Evolutionary conservation across 2,329 filamentous ascomycete species (phyloP).

Genomic region (Clonostachys rhizophaga): DNA sequence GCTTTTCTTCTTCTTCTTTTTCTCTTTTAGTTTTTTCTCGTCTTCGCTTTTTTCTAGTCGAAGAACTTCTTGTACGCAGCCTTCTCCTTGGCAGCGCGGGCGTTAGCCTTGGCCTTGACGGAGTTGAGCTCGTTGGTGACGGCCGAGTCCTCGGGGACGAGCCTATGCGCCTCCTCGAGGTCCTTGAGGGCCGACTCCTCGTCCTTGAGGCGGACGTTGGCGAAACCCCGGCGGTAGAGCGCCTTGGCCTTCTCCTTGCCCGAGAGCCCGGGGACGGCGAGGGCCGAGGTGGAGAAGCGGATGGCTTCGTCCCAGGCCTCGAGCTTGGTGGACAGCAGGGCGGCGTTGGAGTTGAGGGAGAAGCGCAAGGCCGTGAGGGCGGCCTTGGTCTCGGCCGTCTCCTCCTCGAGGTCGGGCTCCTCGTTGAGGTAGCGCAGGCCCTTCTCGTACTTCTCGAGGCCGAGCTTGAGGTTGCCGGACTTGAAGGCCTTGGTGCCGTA

Average conservation of each 20-base stretch:
- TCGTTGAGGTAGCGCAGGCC: constrained; percentile 84
- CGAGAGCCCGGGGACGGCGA: constrained; percentile 60
- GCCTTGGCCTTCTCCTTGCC: constrained; percentile 86
- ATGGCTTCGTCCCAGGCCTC: constrained; percentile 65
- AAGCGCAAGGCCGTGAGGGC: constrained; percentile 74
- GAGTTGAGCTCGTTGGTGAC: constrained; percentile 69
- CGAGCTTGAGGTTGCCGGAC: constrained; percentile 62
- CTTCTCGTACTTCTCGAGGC: constrained; percentile 91
- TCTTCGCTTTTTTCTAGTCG: constrained; percentile 22
- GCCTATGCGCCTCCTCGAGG: constrained; percentile 68
- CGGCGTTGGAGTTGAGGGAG: constrained; percentile 82
- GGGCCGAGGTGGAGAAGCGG: constrained; percentile 66
- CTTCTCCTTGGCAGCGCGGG: constrained; percentile 81
- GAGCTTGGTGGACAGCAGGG: constrained; percentile 81
- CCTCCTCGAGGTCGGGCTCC: constrained; percentile 70
- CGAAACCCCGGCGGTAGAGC: constrained; percentile 75
- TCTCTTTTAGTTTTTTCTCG: not conserved
- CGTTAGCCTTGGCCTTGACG: constrained; percentile 74
- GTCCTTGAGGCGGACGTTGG: constrained; percentile 73
- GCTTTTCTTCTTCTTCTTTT: not conserved
- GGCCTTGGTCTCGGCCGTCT: constrained; percentile 61
- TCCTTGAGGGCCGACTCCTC: constrained; percentile 76
- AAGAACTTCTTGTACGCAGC: constrained; percentile 93
- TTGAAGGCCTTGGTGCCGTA: constrained; percentile 95
- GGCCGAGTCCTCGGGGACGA: constrained; percentile 71